phyloP scores from a whole-genome alignment of 1,139 yeast genomes.

The Debaryomyces singareniensis region DNA sequence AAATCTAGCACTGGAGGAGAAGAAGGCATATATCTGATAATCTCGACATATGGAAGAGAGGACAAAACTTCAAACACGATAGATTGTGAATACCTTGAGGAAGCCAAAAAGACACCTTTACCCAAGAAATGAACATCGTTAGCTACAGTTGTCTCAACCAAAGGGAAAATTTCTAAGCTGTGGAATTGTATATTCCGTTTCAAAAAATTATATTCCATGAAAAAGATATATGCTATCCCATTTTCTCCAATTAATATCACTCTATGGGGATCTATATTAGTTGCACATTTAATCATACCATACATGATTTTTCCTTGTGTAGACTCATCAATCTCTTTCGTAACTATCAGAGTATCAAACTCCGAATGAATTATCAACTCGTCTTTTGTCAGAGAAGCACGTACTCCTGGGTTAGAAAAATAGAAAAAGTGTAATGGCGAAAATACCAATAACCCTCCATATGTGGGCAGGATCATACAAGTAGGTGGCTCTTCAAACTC shows the following conservation, averaged over 20 bases:
- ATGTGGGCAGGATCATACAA: constrained; percentile 15
- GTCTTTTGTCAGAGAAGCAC: neutral
- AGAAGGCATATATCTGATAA: constrained; percentile 17
- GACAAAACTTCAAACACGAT: constrained; percentile 25
- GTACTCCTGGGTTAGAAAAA: constrained; percentile 18
- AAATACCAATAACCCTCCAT: constrained; percentile 28
- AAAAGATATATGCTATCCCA: constrained; percentile 26
- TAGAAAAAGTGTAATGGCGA: constrained; percentile 25
- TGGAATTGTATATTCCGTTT: constrained; percentile 9
- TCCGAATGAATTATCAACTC: neutral
- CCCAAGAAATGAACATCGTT: constrained; percentile 21
- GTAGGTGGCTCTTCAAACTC: constrained; percentile 31
- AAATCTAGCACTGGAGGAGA: constrained; percentile 34
- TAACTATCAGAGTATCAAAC: neutral
- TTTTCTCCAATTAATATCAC: constrained; percentile 22
- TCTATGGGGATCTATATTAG: constrained; percentile 21
- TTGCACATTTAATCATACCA: constrained; percentile 4
- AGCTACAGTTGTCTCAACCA: constrained; percentile 28
- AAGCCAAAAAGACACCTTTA: constrained; percentile 24
- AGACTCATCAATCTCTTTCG: neutral
- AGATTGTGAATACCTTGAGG: constrained; percentile 29
- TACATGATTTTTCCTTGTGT: constrained; percentile 1
- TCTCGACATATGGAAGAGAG: constrained; percentile 20
- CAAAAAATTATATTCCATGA: constrained; percentile 11
- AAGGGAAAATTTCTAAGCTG: constrained; percentile 18